A percentile compares a stretch with the other conserved stretches of the same genome.
Conservation (phyloP, 108 stramenopile genomes). For the Asterionellopsis glacialis region DNA sequence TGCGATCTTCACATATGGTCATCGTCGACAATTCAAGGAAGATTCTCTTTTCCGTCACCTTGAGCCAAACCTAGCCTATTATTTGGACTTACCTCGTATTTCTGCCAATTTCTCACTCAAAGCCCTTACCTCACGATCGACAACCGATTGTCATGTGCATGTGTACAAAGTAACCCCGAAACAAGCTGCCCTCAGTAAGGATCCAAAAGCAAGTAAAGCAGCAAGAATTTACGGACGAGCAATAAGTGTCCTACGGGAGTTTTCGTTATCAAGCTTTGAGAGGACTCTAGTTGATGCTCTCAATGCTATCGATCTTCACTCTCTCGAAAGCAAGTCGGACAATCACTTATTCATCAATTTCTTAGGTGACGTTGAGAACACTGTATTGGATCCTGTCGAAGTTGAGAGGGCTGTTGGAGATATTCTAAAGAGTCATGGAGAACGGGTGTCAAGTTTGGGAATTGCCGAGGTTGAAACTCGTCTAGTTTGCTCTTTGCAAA, state of each 20-base stretch:
- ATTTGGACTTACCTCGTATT: conserved; percentile 87
- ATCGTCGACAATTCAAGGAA: conserved; percentile 77
- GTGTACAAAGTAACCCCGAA: conserved; percentile 89
- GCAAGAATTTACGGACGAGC: conserved; percentile 82
- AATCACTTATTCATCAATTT: conserved; percentile 97
- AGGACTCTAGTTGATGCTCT: conserved; percentile 92
- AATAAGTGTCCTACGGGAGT: conserved; percentile 75
- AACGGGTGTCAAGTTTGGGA: conserved; percentile 77
- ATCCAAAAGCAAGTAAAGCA: conserved; percentile 76
- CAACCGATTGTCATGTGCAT: conserved; percentile 86
- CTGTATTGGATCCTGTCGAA: conserved; percentile 79
- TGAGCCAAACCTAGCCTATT: conserved; percentile 87
- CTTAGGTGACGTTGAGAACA: conserved; percentile 76
- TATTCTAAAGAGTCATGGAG: conserved; percentile 81
- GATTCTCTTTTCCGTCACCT: conserved; percentile 90
- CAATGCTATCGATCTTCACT: conserved; percentile 83
- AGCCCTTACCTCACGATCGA: conserved; percentile 68
- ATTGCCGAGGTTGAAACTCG: conserved; percentile 93
- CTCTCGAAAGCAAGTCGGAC: conserved; percentile 45
- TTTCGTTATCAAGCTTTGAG: conserved; percentile 76
- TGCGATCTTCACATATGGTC: conserved; percentile 85
- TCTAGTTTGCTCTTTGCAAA: conserved; percentile 74
- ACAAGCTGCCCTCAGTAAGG: conserved; percentile 64
- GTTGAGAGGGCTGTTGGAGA: conserved; percentile 85
- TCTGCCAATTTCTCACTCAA: conserved; percentile 86